phyloP scores from a whole-genome alignment of 257 asterid species.

The Solanum ossicruentum region DNA sequence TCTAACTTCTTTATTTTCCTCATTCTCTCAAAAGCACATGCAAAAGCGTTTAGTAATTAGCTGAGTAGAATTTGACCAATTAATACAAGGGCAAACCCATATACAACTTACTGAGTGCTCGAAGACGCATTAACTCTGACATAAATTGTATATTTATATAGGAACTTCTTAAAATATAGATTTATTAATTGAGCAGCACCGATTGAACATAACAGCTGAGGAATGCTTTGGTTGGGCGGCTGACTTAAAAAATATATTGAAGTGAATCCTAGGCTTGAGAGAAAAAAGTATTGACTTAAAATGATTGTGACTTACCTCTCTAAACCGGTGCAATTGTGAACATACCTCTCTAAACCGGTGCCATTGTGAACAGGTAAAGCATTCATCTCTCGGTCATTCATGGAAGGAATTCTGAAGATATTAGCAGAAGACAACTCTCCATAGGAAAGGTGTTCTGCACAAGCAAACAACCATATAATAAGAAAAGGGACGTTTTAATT shows the following conservation, averaged over 20 bases:
- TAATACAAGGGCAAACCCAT: neutral
- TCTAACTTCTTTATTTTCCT: neutral
- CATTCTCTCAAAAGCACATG: neutral
- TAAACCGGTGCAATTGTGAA: neutral
- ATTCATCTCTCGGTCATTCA: slow-evolving; percentile 1
- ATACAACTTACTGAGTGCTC: no score
- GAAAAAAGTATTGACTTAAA: neutral
- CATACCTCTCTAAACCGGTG: neutral
- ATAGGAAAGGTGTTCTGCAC: neutral
- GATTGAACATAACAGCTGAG: no score
- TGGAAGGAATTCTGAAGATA: neutral
- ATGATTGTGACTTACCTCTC: neutral
- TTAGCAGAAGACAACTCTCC: neutral
- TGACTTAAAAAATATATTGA: no score
- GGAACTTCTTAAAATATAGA: no score
- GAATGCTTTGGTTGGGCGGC: no score
- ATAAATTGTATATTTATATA: no score
- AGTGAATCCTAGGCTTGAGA: neutral
- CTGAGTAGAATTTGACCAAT: neutral
- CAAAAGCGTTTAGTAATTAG: neutral
- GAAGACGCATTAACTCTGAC: no score
- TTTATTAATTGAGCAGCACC: no score
- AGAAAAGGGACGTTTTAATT: neutral
- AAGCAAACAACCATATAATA: neutral
- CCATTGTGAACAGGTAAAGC: neutral